Percentiles rank a stretch among this genome's conserved stretches.
Evolutionary conservation across 768 basidiomycete species (phyloP).

Genomic region (Trametes elegans): DNA sequence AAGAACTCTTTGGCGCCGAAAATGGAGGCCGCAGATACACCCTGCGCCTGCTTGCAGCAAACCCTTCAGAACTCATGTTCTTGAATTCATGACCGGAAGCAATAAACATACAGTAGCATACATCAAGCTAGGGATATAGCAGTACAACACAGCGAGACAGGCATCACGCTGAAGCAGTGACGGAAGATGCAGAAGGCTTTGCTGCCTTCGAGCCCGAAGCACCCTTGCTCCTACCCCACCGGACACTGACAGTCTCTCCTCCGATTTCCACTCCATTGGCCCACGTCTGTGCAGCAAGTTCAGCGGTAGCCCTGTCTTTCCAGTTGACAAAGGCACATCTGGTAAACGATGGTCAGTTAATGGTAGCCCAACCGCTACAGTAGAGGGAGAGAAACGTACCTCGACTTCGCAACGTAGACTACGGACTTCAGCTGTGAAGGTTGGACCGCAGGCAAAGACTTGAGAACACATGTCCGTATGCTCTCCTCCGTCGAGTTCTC

Average conservation of each 20-base stretch:
- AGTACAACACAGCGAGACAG: not conserved
- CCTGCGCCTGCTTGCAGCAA: too few species aligned
- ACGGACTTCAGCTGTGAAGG: slow-evolving; percentile 75
- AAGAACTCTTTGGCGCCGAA: not conserved
- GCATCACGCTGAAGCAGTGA: not conserved
- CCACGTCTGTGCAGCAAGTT: slow-evolving; percentile 85
- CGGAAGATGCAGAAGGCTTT: slow-evolving; percentile 14
- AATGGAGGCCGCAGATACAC: too few species aligned
- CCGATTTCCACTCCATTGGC: slow-evolving; percentile 89
- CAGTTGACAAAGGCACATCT: slow-evolving; percentile 98
- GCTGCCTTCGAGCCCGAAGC: slow-evolving; percentile 32
- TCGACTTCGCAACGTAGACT: slow-evolving; percentile 81
- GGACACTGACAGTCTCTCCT: slow-evolving; percentile 67
- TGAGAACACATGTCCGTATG: slow-evolving; percentile 68
- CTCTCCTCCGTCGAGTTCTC: slow-evolving; percentile 65
- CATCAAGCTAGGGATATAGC: not conserved
- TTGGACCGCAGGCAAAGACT: slow-evolving; percentile 62
- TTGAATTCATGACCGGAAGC: not conserved
- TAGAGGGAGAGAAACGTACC: too few species aligned
- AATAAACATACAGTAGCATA: not conserved
- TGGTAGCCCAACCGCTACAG: too few species aligned
- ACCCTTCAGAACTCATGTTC: not conserved
- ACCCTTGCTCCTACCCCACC: slow-evolving; percentile 84
- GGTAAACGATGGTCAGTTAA: too few species aligned
- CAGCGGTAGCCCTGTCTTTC: slow-evolving; percentile 76